Percentiles rank a stretch among this genome's conserved stretches.
Conservation (phyloP, 2,329 filamentous ascomycete species). For the Colletotrichum sidae region DNA sequence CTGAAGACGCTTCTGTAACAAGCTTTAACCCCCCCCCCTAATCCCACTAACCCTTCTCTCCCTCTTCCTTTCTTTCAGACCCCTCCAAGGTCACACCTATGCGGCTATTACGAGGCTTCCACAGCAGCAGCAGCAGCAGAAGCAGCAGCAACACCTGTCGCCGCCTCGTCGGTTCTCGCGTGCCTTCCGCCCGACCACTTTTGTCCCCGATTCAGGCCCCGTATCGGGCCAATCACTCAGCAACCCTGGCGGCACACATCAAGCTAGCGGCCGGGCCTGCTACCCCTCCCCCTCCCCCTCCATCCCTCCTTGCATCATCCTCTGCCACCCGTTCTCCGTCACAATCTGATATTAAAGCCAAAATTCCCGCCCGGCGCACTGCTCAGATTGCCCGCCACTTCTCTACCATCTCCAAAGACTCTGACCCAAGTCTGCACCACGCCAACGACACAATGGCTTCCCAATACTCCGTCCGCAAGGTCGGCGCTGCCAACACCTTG, state of each 20-base stretch:
- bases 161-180: slow-evolving; percentile 22
- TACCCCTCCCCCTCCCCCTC: slow-evolving; percentile 50
- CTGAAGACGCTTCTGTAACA: slow-evolving; percentile 20
- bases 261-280: slow-evolving; percentile 37
- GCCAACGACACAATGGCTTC: slow-evolving; percentile 62
- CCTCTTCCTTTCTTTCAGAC: slow-evolving; percentile 1
- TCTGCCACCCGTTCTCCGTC: slow-evolving; percentile 29
- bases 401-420: slow-evolving; percentile 49
- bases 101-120: neutral
- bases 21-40: slow-evolving; percentile 17
- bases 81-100: slow-evolving; percentile 25
- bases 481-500: slow-evolving; percentile 90
- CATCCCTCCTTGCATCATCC: slow-evolving; percentile 43
- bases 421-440: slow-evolving; percentile 38
- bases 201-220: slow-evolving; percentile 38
- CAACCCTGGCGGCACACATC: slow-evolving; percentile 43
- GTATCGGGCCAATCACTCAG: slow-evolving; percentile 45
- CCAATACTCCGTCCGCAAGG: slow-evolving; percentile 83
- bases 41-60: slow-evolving; percentile 1
- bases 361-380: slow-evolving; percentile 63
- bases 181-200: slow-evolving; percentile 33
- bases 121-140: neutral
- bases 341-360: slow-evolving; percentile 43
- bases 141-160: neutral
- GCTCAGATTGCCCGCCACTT: slow-evolving; percentile 68